A percentile compares a stretch with the other conserved stretches of the same genome.
These are phyloP conservation scores for Phytophthora tentaculata DNA, from an alignment of 352 stramenopile genomes.

Conservation along the genomic window DNA sequence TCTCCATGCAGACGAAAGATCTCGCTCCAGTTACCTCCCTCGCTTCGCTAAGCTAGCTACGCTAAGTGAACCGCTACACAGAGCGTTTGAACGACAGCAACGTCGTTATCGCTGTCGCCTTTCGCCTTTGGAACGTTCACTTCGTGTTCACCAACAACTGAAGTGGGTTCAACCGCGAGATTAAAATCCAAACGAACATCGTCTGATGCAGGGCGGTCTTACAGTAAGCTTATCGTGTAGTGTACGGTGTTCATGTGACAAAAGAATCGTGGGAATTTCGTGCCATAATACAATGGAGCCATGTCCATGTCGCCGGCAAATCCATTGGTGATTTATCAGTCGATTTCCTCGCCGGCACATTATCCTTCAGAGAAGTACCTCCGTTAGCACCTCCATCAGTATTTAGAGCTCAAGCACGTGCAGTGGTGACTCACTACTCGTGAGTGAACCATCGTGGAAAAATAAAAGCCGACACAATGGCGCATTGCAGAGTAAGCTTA, in stretches of 20 bases:
- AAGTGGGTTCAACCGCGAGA: slow-evolving; percentile 12
- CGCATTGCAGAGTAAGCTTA: too few species aligned
- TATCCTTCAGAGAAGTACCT: too few species aligned
- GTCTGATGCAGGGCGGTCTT: too few species aligned
- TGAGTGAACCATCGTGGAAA: too few species aligned
- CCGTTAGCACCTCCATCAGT: too few species aligned
- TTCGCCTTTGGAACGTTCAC: slow-evolving; percentile 21
- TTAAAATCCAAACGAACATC: not conserved
- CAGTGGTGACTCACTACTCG: too few species aligned
- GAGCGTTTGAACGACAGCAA: not conserved
- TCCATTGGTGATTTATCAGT: not conserved
- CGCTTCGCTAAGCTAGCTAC: too few species aligned
- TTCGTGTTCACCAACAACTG: slow-evolving; percentile 12
- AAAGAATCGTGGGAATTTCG: not conserved
- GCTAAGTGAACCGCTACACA: not conserved
- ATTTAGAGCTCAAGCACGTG: too few species aligned
- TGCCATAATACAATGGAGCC: slow-evolving; percentile 5
- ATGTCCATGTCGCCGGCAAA: slow-evolving; percentile 1
- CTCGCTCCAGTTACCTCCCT: too few species aligned
- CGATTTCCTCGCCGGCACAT: not conserved
- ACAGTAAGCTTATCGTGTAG: too few species aligned
- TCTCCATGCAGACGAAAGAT: too few species aligned
- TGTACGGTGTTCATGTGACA: slow-evolving; percentile 10
- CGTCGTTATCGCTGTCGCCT: slow-evolving; percentile 21
- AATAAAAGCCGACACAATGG: too few species aligned